phyloP scores from a whole-genome alignment of 208 protist species.

The Trypanosomatidae sp. region DNA sequence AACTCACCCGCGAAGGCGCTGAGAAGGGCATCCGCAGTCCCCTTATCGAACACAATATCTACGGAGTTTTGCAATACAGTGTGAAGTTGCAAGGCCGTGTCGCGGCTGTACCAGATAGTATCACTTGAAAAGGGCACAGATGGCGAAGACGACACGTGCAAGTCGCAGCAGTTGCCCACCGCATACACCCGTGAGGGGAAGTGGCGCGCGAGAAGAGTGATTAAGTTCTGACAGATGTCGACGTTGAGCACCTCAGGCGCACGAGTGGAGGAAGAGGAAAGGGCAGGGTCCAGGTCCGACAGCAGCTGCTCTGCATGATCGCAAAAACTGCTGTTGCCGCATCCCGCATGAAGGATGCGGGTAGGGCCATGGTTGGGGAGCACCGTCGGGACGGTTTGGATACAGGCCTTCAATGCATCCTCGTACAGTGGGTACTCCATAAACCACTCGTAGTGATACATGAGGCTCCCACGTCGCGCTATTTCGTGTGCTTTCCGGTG shows the following conservation, averaged over 20 bases:
- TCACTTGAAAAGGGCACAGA: neutral
- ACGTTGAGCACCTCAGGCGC: slow-evolving; percentile 45
- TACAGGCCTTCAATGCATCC: slow-evolving; percentile 9
- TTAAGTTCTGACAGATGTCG: slow-evolving; percentile 54
- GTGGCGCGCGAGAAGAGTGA: slow-evolving; percentile 20
- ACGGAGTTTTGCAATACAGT: slow-evolving; percentile 17
- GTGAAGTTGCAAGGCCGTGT: slow-evolving; percentile 1
- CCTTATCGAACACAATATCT: slow-evolving; percentile 67
- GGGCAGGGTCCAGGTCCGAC: neutral
- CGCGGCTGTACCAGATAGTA: slow-evolving; percentile 15
- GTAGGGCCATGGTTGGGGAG: neutral
- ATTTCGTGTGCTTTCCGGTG: slow-evolving; percentile 30
- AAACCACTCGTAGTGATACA: slow-evolving; percentile 79
- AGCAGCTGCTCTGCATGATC: slow-evolving; percentile 29
- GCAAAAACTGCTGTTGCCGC: slow-evolving; percentile 67
- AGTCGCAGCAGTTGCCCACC: slow-evolving; percentile 50
- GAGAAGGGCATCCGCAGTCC: slow-evolving; percentile 58
- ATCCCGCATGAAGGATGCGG: slow-evolving; percentile 52
- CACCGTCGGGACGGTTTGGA: neutral
- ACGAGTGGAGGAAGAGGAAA: neutral
- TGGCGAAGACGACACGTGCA: slow-evolving; percentile 13
- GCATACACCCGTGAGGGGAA: slow-evolving; percentile 45
- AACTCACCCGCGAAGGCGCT: slow-evolving; percentile 57
- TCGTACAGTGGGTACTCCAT: slow-evolving; percentile 53
- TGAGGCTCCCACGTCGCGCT: slow-evolving; percentile 29